Evolutionary conservation across 1,284 basidiomycete genomes (phyloP).

Genomic region (Trichosporon inkin): DNA sequence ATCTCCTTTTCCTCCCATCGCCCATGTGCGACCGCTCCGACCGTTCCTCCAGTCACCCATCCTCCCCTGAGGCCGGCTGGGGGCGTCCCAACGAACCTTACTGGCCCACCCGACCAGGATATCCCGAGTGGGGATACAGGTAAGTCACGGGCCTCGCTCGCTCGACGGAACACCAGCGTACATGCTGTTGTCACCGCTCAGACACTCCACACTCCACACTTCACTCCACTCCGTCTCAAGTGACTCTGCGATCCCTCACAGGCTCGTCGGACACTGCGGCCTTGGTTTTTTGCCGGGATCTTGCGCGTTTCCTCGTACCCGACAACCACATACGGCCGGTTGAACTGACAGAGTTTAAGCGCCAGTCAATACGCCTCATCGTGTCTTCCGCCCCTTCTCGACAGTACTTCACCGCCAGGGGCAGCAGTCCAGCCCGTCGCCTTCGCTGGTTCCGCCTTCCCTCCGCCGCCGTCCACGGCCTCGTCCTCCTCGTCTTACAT

Average conservation of each 20-base stretch:
- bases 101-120: not conserved
- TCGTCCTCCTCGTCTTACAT: slow-evolving; percentile 1
- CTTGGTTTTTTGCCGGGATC: too few relatives aligned
- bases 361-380: not conserved
- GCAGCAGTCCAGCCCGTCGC: not conserved
- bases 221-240: too few relatives aligned
- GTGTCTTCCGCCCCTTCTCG: not conserved
- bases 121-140: not conserved
- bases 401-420: not conserved
- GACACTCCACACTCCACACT: not conserved
- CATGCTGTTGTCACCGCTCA: not conserved
- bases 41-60: not conserved
- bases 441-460: not conserved
- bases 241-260: not conserved
- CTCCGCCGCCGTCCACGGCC: not conserved
- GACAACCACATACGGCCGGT: too few relatives aligned
- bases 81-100: not conserved
- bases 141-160: not conserved
- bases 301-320: too few relatives aligned
- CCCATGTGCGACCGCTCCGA: not conserved
- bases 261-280: too few relatives aligned
- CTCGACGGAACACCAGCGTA: too few relatives aligned
- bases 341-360: too few relatives aligned
- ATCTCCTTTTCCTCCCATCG: not conserved
- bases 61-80: not conserved